A percentile compares a stretch with the other conserved stretches of the same genome.
Conservation (phyloP, 306 rosid species). For the Herpetospermum pedunculosum region DNA sequence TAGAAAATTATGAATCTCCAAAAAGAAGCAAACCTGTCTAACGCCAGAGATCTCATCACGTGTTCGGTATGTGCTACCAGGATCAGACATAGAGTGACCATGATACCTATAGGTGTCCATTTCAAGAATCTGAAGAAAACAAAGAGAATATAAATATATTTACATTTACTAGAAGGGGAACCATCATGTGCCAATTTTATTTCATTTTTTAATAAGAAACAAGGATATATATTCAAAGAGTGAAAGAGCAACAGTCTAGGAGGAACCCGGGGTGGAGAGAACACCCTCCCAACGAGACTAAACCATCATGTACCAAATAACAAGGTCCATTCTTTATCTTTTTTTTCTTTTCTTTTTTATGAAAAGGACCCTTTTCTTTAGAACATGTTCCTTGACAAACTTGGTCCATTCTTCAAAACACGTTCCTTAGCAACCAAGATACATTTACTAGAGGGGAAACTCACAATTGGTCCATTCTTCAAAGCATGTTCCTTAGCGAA, state of each 20-base stretch:
- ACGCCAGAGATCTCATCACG: conserved; percentile 96
- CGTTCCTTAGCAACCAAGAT: neutral
- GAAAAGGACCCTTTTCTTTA: no score
- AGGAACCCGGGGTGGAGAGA: neutral
- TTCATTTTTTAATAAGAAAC: neutral
- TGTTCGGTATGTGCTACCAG: conserved; percentile 95
- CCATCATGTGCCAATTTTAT: neutral
- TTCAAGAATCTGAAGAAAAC: conserved; percentile 66
- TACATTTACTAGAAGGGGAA: neutral
- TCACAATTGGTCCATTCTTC: conserved; percentile 93
- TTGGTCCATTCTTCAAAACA: conserved; percentile 15
- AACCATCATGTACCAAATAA: neutral
- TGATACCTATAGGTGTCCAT: conserved; percentile 99
- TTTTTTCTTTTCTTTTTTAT: no score
- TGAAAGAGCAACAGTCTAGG: neutral
- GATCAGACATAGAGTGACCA: conserved; percentile 99
- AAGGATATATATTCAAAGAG: neutral
- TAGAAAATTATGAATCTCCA: neutral
- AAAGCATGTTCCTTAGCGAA: conserved; percentile 90
- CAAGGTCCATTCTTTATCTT: conserved; percentile 74
- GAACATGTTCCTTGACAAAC: conserved; percentile 76
- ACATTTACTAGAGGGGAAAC: conserved; percentile 20
- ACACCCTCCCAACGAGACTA: neutral
- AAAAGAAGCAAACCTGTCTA: conserved; percentile 53
- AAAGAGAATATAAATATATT: conserved; percentile 14